Conservation (phyloP, 192 early-diverging fungal species). For the Geranomyces variabilis region DNA sequence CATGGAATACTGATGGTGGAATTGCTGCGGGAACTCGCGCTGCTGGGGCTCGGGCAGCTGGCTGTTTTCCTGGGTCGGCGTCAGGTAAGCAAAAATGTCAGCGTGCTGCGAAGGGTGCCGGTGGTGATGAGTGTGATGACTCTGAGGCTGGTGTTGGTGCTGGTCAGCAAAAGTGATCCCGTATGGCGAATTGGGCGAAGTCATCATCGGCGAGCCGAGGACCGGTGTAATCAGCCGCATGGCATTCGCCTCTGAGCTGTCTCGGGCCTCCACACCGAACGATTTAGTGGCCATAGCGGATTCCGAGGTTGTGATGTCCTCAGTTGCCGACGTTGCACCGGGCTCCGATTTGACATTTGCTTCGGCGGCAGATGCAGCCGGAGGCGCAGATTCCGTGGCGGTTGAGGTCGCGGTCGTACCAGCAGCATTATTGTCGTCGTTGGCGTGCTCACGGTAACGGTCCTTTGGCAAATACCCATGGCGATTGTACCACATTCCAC, state of each 20-base stretch:
- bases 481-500: slow-evolving; percentile 39
- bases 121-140: background rate
- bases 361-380: background rate
- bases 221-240: background rate
- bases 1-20: background rate
- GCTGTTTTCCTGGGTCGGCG: too few species aligned
- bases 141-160: background rate
- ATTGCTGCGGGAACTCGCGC: background rate
- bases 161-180: slow-evolving; percentile 1
- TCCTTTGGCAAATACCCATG: slow-evolving; percentile 35
- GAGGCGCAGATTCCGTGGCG: background rate
- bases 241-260: background rate
- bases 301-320: background rate
- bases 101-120: background rate
- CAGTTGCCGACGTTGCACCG: too few species aligned
- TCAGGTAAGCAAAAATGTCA: too few species aligned
- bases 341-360: background rate
- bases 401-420: background rate
- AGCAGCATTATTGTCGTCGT: background rate
- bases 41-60: background rate
- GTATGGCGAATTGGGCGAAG: background rate
- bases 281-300: too few species aligned
- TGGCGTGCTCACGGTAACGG: slow-evolving; percentile 33
- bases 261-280: background rate
- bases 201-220: background rate